Base-by-base conservation (phyloP, 148 eudicot species). In the Rhododendron molle region DNA sequence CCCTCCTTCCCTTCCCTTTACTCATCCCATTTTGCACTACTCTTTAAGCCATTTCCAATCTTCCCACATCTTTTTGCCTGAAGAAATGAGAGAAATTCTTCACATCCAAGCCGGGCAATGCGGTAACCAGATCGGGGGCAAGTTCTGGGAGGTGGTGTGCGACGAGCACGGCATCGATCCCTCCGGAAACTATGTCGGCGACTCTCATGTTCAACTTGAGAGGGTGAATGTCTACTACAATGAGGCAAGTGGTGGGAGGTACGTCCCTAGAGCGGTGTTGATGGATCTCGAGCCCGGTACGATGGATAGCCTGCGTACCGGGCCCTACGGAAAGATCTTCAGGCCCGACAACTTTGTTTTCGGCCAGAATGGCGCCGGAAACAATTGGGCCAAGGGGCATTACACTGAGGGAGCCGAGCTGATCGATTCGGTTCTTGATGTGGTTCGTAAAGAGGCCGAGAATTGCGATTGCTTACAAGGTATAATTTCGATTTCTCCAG, bases 351-450 rank as follows among this genome's bases (percentile, higher is more conserved):
- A 94, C 82, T 92, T 94, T 60, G 92, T 94, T 8, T 92, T 91
- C 34, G 96, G 91, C 0, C 91, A 90, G 73, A 89, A 86, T 83
- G 96, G 93, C 0, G 96, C 95, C 34, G 95, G 95, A 6, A 94
- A 94, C 85, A 93, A 93, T 32, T 93, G 93, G 95, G 95, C 95
- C 47, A 93, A 92, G 77, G 96, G 94, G 6, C 96, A 93, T 85
- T 94, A 92, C 78, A 94, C 96, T 30, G 96, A 94, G 50, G 96
- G 96, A 56, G 96, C 96, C 77, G 96, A 94, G 78, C 36, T 94
- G 38, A 82, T 94, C 71, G 96, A 94, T 74, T 86, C 95, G 69
- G 94, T 94, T 72, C 96, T 94, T 83, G 96, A 94, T 86, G 96
- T 94, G 71, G 95, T 93, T 49, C 87, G 96, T 1, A 92, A 94